Evolutionary conservation across 257 asterid species (phyloP).

Genomic region (Gentiana dahurica): DNA sequence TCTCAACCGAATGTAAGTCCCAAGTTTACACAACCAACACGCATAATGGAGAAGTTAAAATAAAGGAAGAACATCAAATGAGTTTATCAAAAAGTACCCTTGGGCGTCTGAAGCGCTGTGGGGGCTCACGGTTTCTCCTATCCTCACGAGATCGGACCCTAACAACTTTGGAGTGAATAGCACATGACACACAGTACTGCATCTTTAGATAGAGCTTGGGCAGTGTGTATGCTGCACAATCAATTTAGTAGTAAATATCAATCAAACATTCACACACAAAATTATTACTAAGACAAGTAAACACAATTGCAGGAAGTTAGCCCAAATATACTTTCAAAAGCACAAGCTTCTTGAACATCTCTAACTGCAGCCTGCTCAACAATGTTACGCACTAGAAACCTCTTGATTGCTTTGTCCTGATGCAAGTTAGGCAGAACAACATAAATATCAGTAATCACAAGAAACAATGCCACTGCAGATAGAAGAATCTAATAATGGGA

Average conservation of each 20-base stretch:
- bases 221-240: constrained; percentile 36
- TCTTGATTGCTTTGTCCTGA: constrained; percentile 87
- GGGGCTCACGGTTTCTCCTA: constrained; percentile 90
- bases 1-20: no score
- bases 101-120: constrained; percentile 93
- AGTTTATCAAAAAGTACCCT: constrained; percentile 30
- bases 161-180: constrained; percentile 90
- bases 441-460: no score
- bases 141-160: constrained; percentile 73
- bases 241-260: background rate
- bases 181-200: constrained; percentile 87
- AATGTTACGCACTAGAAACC: constrained; percentile 78
- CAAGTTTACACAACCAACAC: no score
- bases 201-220: constrained; percentile 83
- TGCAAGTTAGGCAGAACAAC: background rate
- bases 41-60: no score
- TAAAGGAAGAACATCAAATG: background rate
- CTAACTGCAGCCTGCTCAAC: constrained; percentile 95
- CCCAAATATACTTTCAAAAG: constrained; percentile 44
- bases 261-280: background rate
- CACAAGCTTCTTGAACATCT: constrained; percentile 94
- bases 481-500: no score
- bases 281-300: background rate
- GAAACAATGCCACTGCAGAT: no score
- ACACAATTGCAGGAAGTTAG: background rate